Evolutionary conservation across 1,139 yeast species (phyloP).

Genomic region (Yamadazyma friedrichii): DNA sequence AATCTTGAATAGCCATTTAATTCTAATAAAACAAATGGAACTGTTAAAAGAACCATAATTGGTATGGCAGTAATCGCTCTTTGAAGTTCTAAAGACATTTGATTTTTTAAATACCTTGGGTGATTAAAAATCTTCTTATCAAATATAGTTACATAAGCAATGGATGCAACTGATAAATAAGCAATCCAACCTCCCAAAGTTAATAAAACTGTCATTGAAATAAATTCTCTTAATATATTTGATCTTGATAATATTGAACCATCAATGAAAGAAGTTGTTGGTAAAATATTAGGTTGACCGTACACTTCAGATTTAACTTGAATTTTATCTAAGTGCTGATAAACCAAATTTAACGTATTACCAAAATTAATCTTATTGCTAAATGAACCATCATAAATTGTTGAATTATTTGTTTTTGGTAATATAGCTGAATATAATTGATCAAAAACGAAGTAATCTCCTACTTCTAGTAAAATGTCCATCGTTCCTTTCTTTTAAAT

Average conservation of each 20-base stretch:
- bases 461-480: conserved; percentile 86
- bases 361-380: conserved; percentile 1
- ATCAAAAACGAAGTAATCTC: conserved; percentile 74
- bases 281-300: conserved; percentile 37
- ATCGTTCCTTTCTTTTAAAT: conserved; percentile 40
- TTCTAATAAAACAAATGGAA: conserved; percentile 87
- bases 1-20: conserved; percentile 78
- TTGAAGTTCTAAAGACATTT: conserved; percentile 76
- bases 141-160: conserved; percentile 74
- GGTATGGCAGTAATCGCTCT: conserved; percentile 85
- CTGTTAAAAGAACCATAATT: conserved; percentile 77
- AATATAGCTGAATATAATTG: conserved; percentile 56
- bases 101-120: conserved; percentile 93
- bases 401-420: conserved; percentile 29
- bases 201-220: conserved; percentile 69
- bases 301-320: conserved; percentile 39
- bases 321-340: conserved; percentile 21
- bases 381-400: conserved; percentile 4
- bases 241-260: conserved; percentile 69
- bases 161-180: conserved; percentile 71
- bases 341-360: conserved; percentile 18
- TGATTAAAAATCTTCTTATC: conserved; percentile 91
- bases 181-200: conserved; percentile 82
- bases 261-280: conserved; percentile 52
- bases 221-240: conserved; percentile 65